Conservation (phyloP, 257 asterid genomes). For the Forsythia suspensa region DNA sequence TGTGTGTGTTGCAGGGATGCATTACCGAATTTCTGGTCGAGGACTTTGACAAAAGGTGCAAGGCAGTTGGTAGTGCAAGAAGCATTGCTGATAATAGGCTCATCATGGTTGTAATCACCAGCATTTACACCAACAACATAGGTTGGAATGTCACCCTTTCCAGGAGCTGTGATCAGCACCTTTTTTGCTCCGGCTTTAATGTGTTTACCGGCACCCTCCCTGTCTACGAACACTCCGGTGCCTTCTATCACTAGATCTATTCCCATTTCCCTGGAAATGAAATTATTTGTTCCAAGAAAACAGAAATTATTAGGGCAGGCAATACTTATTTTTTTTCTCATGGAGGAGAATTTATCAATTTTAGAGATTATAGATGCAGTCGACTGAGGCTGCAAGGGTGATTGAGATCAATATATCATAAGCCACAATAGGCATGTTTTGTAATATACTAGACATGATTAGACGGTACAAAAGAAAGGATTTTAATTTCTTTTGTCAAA, state of each 20-base stretch:
- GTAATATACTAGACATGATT: background rate
- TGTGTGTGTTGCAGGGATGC: background rate
- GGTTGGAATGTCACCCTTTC: slow-evolving; percentile 95
- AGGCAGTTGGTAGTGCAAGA: slow-evolving; percentile 99
- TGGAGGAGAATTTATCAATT: background rate
- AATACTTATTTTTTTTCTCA: background rate
- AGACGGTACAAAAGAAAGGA: background rate
- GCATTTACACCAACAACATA: slow-evolving; percentile 95
- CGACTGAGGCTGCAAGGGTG: background rate
- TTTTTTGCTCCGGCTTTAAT: slow-evolving; percentile 91
- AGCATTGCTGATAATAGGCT: slow-evolving; percentile 88
- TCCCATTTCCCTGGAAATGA: slow-evolving; percentile 59
- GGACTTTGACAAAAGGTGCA: slow-evolving; percentile 95
- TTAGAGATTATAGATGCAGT: background rate
- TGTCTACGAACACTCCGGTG: slow-evolving; percentile 91
- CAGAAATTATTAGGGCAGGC: background rate
- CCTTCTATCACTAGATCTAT: slow-evolving; percentile 91
- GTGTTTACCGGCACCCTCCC: slow-evolving; percentile 95
- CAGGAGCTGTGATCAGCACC: slow-evolving; percentile 96
- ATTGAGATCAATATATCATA: background rate
- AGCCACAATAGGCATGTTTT: background rate
- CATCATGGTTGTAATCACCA: slow-evolving; percentile 61
- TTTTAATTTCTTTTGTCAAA: background rate
- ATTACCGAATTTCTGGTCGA: slow-evolving; percentile 85
- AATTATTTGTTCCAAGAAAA: background rate